Evolutionary conservation across 495 filamentous ascomycete species (phyloP).

Genomic region (Pyronema omphalodes): DNA sequence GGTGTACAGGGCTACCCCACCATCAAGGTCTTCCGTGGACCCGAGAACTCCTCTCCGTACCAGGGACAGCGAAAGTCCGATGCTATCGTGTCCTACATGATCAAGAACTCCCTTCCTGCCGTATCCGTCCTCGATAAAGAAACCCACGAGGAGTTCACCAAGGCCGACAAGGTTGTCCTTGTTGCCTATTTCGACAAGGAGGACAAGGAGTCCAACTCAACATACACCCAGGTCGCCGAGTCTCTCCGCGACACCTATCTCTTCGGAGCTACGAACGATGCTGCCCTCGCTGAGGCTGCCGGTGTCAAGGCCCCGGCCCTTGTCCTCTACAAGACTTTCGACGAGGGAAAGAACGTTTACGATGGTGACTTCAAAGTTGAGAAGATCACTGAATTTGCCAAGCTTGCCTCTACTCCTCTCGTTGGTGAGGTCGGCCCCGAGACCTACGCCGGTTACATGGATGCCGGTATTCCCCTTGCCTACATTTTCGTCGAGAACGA

Average conservation of each 20-base stretch:
- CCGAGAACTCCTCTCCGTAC: conserved; percentile 68
- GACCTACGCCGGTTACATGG: conserved; percentile 94
- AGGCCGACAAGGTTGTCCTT: conserved; percentile 86
- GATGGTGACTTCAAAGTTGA: conserved; percentile 59
- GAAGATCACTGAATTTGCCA: conserved; percentile 63
- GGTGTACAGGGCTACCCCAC: conserved; percentile 96
- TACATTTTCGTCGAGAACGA: conserved; percentile 94
- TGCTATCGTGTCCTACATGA: conserved; percentile 95
- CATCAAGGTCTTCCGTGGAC: conserved; percentile 93
- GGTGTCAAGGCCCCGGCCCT: conserved; percentile 71
- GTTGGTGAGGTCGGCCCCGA: conserved; percentile 96
- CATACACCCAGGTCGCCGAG: conserved; percentile 64
- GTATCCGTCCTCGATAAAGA: conserved; percentile 66
- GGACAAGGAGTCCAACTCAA: conserved; percentile 69
- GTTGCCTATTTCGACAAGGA: conserved; percentile 71
- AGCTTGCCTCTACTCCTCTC: conserved; percentile 68
- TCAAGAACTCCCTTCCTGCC: conserved; percentile 88
- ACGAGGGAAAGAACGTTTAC: conserved; percentile 83
- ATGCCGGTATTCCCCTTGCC: conserved; percentile 77
- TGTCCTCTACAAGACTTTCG: conserved; percentile 94
- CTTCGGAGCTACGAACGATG: conserved; percentile 72
- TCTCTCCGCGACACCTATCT: conserved; percentile 75
- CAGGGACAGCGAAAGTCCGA: conserved; percentile 74
- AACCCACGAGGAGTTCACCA: conserved; percentile 88
- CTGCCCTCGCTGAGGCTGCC: conserved; percentile 69